Evolutionary conservation across 2,329 filamentous ascomycete genomes (phyloP).

Genomic region (Colletotrichum tropicicola): DNA sequence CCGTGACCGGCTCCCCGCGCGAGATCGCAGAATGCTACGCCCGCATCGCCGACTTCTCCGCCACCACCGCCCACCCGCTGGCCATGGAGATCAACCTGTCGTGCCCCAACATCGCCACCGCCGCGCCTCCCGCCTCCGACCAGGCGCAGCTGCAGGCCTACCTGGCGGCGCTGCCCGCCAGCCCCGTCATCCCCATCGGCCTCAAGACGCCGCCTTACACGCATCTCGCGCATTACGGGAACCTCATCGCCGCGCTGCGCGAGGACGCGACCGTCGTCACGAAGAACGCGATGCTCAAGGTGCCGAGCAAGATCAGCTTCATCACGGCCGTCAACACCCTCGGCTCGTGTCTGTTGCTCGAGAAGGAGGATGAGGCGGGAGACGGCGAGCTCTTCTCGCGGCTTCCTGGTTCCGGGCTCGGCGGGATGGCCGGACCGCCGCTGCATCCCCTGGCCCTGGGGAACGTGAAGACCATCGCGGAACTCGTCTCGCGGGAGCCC

Average conservation of each 20-base stretch:
- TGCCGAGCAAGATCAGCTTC: constrained; percentile 60
- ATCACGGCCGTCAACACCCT: constrained; percentile 79
- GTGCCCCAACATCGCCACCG: constrained; percentile 77
- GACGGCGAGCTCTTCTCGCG: constrained; percentile 33
- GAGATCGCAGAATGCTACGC: constrained; percentile 67
- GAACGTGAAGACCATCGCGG: constrained; percentile 75
- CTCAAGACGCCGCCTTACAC: constrained; percentile 84
- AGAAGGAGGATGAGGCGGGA: constrained; percentile 30
- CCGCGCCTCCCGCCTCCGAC: constrained; percentile 77
- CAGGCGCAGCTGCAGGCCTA: constrained; percentile 60
- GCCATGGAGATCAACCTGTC: constrained; percentile 82
- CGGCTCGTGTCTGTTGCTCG: constrained; percentile 71
- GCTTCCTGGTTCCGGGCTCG: constrained; percentile 67
- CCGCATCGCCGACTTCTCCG: constrained; percentile 50
- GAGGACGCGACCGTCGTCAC: constrained; percentile 24
- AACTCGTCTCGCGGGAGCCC: constrained; percentile 61
- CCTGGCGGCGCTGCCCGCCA: constrained; percentile 54
- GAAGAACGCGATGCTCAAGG: constrained; percentile 16
- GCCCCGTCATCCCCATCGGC: constrained; percentile 56
- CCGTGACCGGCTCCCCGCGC: constrained; percentile 70
- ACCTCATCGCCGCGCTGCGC: constrained; percentile 61
- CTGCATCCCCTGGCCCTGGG: constrained; percentile 79
- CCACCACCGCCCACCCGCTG: constrained; percentile 56
- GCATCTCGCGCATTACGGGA: constrained; percentile 70
- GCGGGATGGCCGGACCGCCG: constrained; percentile 76